Conservation (phyloP, 257 asterid species). For the Salvia rosmarinus region DNA sequence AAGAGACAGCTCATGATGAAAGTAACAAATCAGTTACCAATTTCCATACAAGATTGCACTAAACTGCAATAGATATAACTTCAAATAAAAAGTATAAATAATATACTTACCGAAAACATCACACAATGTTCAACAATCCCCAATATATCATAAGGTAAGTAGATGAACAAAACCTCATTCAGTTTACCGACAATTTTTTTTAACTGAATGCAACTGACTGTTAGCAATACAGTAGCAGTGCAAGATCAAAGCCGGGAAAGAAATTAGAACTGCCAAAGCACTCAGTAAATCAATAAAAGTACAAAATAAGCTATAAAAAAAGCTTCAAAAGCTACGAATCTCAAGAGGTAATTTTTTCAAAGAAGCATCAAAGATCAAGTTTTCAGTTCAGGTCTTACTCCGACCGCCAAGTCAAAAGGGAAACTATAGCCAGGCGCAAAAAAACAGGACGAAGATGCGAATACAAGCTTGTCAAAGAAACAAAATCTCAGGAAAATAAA, state of each 20-base stretch:
- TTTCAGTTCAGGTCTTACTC: slow-evolving; percentile 8
- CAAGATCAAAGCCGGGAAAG: not conserved
- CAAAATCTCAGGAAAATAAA: not conserved
- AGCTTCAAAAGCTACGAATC: slow-evolving; percentile 1
- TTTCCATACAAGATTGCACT: not conserved
- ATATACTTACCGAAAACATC: not conserved
- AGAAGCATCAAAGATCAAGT: not conserved
- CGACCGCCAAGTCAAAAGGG: not conserved
- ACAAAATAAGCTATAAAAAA: not conserved
- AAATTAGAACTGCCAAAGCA: not conserved
- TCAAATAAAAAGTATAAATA: too few relatives aligned
- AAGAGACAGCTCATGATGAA: not conserved
- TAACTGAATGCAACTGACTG: not conserved
- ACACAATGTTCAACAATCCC: not conserved
- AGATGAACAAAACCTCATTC: not conserved
- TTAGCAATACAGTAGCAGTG: not conserved
- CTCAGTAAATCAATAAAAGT: not conserved
- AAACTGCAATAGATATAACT: not conserved
- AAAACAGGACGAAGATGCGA: not conserved
- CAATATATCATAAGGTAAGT: not conserved
- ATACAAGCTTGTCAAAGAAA: not conserved
- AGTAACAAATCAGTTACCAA: not conserved
- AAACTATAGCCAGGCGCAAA: slow-evolving; percentile 4
- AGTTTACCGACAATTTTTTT: not conserved
- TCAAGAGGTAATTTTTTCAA: not conserved